A percentile compares a stretch with the other conserved stretches of the same genome.
Conservation (phyloP, 2,329 filamentous ascomycete genomes). For the Penicillium sclerotiorum region DNA sequence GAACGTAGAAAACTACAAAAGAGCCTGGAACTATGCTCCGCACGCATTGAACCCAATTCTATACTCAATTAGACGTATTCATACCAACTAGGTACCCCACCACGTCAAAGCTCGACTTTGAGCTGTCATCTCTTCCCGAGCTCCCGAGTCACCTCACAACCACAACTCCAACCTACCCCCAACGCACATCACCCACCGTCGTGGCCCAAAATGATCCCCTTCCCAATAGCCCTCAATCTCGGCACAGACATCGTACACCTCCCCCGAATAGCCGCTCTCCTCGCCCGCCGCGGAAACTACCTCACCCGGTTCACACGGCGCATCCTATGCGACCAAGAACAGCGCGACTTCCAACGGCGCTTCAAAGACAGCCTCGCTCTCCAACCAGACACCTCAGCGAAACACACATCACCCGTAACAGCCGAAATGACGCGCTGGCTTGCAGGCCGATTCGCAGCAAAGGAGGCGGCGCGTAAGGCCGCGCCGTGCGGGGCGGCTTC, state of each 20-base stretch:
- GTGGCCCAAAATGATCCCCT: constrained; percentile 42
- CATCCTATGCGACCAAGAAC: constrained; percentile 46
- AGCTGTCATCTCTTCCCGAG: neutral
- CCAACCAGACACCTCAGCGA: neutral
- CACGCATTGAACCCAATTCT: too few relatives aligned
- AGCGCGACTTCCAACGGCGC: constrained; percentile 39
- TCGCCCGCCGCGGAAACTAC: constrained; percentile 50
- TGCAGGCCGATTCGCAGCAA: constrained; percentile 67
- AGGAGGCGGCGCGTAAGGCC: constrained; percentile 75
- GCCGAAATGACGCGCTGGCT: constrained; percentile 47
- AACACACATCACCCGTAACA: constrained; percentile 13
- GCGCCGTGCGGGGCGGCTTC: constrained; percentile 56
- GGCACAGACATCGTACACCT: constrained; percentile 80
- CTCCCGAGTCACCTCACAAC: neutral
- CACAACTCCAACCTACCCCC: neutral
- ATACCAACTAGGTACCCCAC: neutral
- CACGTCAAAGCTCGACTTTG: neutral
- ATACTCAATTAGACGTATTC: too few relatives aligned
- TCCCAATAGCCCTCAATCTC: constrained; percentile 68
- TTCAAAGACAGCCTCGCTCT: constrained; percentile 25
- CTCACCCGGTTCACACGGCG: constrained; percentile 42
- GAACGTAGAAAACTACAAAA: too few relatives aligned
- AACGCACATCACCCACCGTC: neutral
- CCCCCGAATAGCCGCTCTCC: constrained; percentile 63
- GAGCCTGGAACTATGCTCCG: too few relatives aligned